phyloP scores from a whole-genome alignment of 331 rosid species.

The Telfairia occidentalis region DNA sequence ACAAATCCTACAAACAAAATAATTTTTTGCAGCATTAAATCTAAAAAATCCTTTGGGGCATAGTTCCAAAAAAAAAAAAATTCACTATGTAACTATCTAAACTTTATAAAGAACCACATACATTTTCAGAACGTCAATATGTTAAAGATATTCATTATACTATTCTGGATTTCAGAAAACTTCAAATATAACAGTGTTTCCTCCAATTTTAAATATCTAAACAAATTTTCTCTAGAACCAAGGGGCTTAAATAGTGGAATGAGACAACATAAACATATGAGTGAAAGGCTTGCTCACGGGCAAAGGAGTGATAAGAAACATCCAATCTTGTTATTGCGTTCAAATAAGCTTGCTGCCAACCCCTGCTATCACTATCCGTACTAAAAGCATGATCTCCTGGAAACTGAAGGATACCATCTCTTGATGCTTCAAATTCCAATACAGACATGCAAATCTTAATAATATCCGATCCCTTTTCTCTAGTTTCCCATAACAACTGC shows the following conservation, averaged over 20 bases:
- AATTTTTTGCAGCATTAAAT: not conserved
- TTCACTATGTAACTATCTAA: not conserved
- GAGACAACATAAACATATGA: not conserved
- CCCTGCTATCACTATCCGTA: constrained; percentile 50
- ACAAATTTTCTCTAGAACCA: not conserved
- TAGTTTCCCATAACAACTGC: constrained; percentile 64
- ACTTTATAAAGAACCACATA: not conserved
- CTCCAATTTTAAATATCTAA: not conserved
- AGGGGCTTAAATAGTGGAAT: not conserved
- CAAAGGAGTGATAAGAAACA: constrained; percentile 61
- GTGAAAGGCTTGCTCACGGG: constrained; percentile 43
- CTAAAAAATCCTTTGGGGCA: not conserved
- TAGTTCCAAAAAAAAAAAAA: not conserved
- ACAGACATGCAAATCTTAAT: constrained; percentile 62
- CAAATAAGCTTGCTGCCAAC: constrained; percentile 82
- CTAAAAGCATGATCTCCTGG: constrained; percentile 55
- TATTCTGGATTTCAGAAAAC: not conserved
- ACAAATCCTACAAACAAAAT: constrained; percentile 4
- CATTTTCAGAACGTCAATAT: not conserved
- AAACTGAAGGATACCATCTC: constrained; percentile 62
- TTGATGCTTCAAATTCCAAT: constrained; percentile 84
- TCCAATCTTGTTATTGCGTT: constrained; percentile 68
- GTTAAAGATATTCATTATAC: not conserved
- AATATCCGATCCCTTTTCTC: constrained; percentile 72
- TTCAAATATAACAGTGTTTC: not conserved